phyloP scores from a whole-genome alignment of 1,284 basidiomycete species.

The Ceratobasidium theobromae region DNA sequence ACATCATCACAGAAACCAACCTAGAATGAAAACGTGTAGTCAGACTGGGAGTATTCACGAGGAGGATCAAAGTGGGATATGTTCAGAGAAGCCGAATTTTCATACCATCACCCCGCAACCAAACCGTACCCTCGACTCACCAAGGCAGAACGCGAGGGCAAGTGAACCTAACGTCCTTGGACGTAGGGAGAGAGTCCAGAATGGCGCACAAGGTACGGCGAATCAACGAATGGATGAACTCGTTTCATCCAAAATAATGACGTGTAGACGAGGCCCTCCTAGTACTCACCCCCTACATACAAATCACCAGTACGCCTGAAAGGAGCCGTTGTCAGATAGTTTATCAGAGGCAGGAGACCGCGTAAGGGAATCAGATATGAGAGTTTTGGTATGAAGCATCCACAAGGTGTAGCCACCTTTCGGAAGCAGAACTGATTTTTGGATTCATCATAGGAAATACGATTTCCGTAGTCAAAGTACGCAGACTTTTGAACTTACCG shows the following conservation, averaged over 20 bases:
- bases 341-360: too few species aligned
- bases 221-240: constrained; percentile 84
- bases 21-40: neutral
- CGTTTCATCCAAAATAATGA: constrained; percentile 55
- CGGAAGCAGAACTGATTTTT: constrained; percentile 80
- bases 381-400: constrained; percentile 65
- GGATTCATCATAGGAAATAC: constrained; percentile 53
- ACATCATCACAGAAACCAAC: neutral
- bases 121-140: constrained; percentile 45
- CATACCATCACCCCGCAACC: constrained; percentile 51
- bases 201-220: constrained; percentile 46
- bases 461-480: too few species aligned
- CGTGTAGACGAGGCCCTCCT: too few species aligned
- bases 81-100: constrained; percentile 74
- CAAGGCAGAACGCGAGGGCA: constrained; percentile 54
- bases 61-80: constrained; percentile 41
- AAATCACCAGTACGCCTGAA: too few species aligned
- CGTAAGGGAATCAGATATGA: constrained; percentile 50
- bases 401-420: constrained; percentile 67
- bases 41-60: neutral
- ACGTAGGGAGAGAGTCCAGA: constrained; percentile 45
- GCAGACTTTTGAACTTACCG: too few species aligned
- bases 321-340: too few species aligned
- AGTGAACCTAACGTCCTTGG: constrained; percentile 44
- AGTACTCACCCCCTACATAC: too few species aligned